Conservation (phyloP, 371 early-diverging fungal species). For the Mucor saturninus region DNA sequence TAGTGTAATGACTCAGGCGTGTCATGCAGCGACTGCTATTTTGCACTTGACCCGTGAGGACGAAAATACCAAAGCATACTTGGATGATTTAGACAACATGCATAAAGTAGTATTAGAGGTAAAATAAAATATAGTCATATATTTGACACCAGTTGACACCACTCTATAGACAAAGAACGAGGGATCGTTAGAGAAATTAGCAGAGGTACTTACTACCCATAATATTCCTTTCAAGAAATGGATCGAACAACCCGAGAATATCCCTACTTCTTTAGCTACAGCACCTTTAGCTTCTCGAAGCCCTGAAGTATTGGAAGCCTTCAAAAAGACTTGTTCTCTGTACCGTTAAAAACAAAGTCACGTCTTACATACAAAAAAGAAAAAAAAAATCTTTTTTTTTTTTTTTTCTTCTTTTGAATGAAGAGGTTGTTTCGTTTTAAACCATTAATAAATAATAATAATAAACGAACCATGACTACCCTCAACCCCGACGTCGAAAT, state of each 20-base stretch:
- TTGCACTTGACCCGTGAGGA: constrained; percentile 60
- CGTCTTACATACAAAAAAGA: not conserved
- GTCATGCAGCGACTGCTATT: constrained; percentile 81
- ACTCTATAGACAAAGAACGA: constrained; percentile 70
- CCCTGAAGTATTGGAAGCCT: constrained; percentile 60
- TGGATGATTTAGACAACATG: constrained; percentile 70
- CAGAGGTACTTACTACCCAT: constrained; percentile 55
- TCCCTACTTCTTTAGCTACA: constrained; percentile 82
- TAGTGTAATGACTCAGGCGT: constrained; percentile 86
- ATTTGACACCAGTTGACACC: not conserved
- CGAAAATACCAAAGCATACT: constrained; percentile 52
- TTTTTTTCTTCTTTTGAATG: not conserved
- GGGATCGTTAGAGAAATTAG: constrained; percentile 64
- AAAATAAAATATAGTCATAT: not conserved
- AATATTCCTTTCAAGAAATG: constrained; percentile 71
- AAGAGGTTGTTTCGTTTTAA: constrained; percentile 1
- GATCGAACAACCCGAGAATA: constrained; percentile 89
- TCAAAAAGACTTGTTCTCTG: constrained; percentile 65
- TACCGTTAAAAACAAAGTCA: constrained; percentile 36
- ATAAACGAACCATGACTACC: constrained; percentile 21
- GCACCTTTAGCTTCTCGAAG: constrained; percentile 66
- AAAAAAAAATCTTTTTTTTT: constrained; percentile 12
- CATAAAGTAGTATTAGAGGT: constrained; percentile 74
- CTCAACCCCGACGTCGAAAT: not conserved
- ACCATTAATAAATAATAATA: not conserved